Evolutionary conservation across 257 asterid genomes (phyloP).

Genomic region (Solanum microdontum): DNA sequence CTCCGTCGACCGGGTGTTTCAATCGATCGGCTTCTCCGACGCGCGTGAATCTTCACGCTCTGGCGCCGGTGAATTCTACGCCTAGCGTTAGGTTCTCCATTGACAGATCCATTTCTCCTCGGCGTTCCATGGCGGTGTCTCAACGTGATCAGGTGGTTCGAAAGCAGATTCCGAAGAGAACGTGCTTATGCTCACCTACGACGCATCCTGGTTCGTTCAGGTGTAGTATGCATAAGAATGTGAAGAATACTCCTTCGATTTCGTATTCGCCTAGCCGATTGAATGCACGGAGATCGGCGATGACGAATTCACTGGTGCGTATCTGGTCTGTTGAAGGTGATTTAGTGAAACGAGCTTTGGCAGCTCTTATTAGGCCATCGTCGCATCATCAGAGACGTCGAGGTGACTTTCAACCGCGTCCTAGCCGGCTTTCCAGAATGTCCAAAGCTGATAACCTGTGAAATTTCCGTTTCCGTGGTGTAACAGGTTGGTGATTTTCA

Average conservation of each 20-base stretch:
- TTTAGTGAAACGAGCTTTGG: slow-evolving; percentile 8
- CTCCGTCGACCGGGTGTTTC: slow-evolving; percentile 27
- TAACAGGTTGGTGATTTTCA: slow-evolving; percentile 36
- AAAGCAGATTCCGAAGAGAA: slow-evolving; percentile 47
- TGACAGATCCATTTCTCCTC: slow-evolving; percentile 66
- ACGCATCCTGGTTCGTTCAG: slow-evolving; percentile 87
- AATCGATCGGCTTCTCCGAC: slow-evolving; percentile 68
- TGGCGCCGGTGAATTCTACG: slow-evolving; percentile 39
- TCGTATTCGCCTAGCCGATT: slow-evolving; percentile 50
- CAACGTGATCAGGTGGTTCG: slow-evolving; percentile 54
- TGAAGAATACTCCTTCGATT: slow-evolving; percentile 18
- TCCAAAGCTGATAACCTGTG: slow-evolving; percentile 27
- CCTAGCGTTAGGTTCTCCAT: slow-evolving; percentile 69
- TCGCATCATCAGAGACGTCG: slow-evolving; percentile 10
- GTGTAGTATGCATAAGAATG: slow-evolving; percentile 68
- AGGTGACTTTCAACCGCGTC: slow-evolving; percentile 8
- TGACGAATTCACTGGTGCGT: slow-evolving; percentile 84
- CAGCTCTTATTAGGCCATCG: slow-evolving; percentile 11
- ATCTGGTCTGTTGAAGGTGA: slow-evolving; percentile 31
- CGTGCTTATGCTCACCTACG: slow-evolving; percentile 87
- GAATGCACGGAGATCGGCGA: slow-evolving; percentile 82
- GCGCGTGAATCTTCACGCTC: slow-evolving; percentile 67
- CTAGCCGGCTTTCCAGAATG: slow-evolving; percentile 51
- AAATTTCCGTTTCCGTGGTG: background rate
- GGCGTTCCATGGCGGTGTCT: slow-evolving; percentile 45